Evolutionary conservation across 306 rosid genomes (phyloP).

Genomic region (Malus orientalis): DNA sequence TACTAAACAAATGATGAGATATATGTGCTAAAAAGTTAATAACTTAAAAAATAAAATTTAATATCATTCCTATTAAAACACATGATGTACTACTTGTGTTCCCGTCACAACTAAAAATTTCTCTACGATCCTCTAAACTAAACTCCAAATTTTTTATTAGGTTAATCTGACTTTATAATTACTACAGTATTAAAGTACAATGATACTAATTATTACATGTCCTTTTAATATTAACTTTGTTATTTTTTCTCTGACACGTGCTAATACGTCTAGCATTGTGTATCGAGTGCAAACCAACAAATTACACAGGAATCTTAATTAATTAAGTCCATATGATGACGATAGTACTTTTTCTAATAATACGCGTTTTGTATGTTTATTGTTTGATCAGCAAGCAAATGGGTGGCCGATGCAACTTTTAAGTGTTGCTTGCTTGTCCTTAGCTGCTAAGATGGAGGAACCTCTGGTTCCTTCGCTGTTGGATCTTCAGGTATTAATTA

Average conservation of each 20-base stretch:
- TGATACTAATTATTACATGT: neutral
- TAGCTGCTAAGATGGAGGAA: constrained; percentile 99
- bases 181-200: constrained; percentile 23
- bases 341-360: neutral
- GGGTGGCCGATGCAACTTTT: constrained; percentile 96
- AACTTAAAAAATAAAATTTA: no score
- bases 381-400: constrained; percentile 48
- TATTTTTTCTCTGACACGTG: constrained; percentile 16
- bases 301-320: neutral
- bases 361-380: neutral
- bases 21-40: no score
- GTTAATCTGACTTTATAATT: constrained; percentile 8
- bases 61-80: no score
- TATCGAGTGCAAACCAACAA: neutral
- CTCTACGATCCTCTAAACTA: neutral
- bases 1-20: no score
- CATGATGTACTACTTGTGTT: no score
- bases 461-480: constrained; percentile 77
- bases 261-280: neutral
- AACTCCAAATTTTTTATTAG: neutral
- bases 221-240: neutral
- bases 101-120: no score
- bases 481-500: constrained; percentile 70
- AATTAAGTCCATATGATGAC: neutral
- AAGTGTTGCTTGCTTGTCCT: constrained; percentile 84